phyloP scores from a whole-genome alignment of 805 yeast species.

The Starmerella powellii region DNA sequence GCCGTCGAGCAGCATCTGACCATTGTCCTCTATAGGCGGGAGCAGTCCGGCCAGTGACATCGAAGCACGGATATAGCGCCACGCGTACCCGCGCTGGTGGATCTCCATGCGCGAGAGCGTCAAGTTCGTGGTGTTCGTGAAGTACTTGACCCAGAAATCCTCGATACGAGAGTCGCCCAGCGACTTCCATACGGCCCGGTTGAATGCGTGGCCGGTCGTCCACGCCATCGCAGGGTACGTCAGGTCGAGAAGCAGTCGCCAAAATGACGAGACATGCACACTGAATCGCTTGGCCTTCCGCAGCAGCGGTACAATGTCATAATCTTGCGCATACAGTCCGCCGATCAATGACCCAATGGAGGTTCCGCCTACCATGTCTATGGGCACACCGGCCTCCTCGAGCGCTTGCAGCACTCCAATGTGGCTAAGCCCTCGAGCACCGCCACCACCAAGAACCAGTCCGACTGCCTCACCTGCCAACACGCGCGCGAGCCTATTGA shows the following conservation, averaged over 20 bases:
- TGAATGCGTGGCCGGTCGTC: slow-evolving; percentile 94
- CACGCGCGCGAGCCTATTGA: slow-evolving; percentile 76
- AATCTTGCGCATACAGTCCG: slow-evolving; percentile 85
- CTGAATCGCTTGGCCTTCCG: slow-evolving; percentile 83
- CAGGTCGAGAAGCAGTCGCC: slow-evolving; percentile 75
- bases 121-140: slow-evolving; percentile 84
- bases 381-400: slow-evolving; percentile 85
- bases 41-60: slow-evolving; percentile 91
- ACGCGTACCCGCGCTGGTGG: slow-evolving; percentile 82
- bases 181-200: slow-evolving; percentile 93
- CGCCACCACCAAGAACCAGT: slow-evolving; percentile 92
- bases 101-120: slow-evolving; percentile 93
- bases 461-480: slow-evolving; percentile 91
- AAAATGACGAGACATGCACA: slow-evolving; percentile 64
- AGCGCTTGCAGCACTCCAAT: slow-evolving; percentile 82
- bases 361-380: slow-evolving; percentile 91
- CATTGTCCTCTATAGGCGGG: slow-evolving; percentile 75
- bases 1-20: slow-evolving; percentile 89
- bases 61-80: slow-evolving; percentile 92
- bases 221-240: slow-evolving; percentile 92
- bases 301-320: slow-evolving; percentile 79
- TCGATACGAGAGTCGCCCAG: slow-evolving; percentile 88
- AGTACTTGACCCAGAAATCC: slow-evolving; percentile 87
- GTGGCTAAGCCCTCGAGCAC: slow-evolving; percentile 89
- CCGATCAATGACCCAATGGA: slow-evolving; percentile 95